Evolutionary conservation across 441 rosid species (phyloP), one percentile per base, ranked within the genome.

Genomic region (Pelargonium cotyledonis): DNA sequence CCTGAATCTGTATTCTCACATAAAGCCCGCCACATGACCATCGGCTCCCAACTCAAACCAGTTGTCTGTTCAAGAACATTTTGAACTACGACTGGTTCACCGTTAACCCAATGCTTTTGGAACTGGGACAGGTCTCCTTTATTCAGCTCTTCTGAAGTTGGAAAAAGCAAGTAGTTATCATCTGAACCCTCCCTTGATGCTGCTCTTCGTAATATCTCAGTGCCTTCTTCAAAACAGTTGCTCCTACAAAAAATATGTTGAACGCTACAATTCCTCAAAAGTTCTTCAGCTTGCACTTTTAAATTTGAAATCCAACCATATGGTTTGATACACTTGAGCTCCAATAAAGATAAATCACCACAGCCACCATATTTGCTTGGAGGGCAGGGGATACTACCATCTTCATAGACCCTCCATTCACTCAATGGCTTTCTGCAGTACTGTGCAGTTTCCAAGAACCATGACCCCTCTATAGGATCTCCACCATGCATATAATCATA

Each of bases 11-110:
- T 76, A 65, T 79, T 81, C 68, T 88, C 85, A 60, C 96, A 85
- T 68, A 94, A 80, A 6, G 96, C 99, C 46, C 96, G 94, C 96
- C 92, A 83, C 96, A 94, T 94, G 6, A 91, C 99, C 85, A 70
- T 83, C n/a, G 99, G 99, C 72, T 94, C 96, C 99, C 99, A 91
- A 81, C 96, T 91, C 74, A 91, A 79, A 71, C 83, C 89, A 65
- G 88, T 67, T 16, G 85, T 74, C 68, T 65, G 72, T 74, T 82
- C 78, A 40, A 89, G 92, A 67, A 84, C 82, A 75, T 89, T 80
- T 47, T 74, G 80, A 70, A 87, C 96, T 6, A 91, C 85, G 68
- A 94, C 84, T 0, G 97, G 99, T 73, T 94, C 92, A 8, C 99
- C 97, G 77, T 80, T 91, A 51, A 77, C 72, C 97, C 97, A 91